Conservation (phyloP, 2,329 filamentous ascomycete species). For the Apiospora pterosperma region DNA sequence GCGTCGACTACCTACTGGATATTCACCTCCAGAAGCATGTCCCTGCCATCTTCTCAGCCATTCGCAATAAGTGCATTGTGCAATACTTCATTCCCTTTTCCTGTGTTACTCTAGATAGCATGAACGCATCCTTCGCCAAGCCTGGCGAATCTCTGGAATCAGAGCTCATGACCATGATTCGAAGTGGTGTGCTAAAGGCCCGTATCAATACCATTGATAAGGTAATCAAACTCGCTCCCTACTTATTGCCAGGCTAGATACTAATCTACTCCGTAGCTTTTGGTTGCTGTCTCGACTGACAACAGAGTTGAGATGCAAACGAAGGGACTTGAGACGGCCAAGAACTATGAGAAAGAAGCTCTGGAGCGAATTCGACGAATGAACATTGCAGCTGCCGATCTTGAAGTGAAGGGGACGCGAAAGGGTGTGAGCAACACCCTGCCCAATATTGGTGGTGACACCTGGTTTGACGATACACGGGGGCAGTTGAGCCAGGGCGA, state of each 20-base stretch:
- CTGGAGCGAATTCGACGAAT: slow-evolving; percentile 75
- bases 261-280: slow-evolving; percentile 45
- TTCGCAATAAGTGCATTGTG: slow-evolving; percentile 87
- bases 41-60: slow-evolving; percentile 63
- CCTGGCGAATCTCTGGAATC: slow-evolving; percentile 61
- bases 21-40: slow-evolving; percentile 78
- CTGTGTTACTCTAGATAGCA: slow-evolving; percentile 74
- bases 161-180: slow-evolving; percentile 79
- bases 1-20: slow-evolving; percentile 85
- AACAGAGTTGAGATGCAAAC: slow-evolving; percentile 67
- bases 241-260: slow-evolving; percentile 4
- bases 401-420: slow-evolving; percentile 59
- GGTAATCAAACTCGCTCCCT: slow-evolving; percentile 34
- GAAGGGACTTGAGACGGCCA: slow-evolving; percentile 64
- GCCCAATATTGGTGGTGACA: slow-evolving; percentile 19
- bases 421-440: slow-evolving; percentile 14
- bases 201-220: slow-evolving; percentile 81
- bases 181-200: slow-evolving; percentile 66
- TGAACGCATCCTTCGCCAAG: slow-evolving; percentile 72
- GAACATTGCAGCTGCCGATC: slow-evolving; percentile 69
- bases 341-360: slow-evolving; percentile 70
- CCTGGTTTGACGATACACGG: slow-evolving; percentile 18
- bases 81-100: slow-evolving; percentile 93
- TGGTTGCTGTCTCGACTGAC: slow-evolving; percentile 68
- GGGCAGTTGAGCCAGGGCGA: slow-evolving; percentile 10